Conservation (phyloP, 2,329 filamentous ascomycete genomes). For the Corinectria fuckeliana region DNA sequence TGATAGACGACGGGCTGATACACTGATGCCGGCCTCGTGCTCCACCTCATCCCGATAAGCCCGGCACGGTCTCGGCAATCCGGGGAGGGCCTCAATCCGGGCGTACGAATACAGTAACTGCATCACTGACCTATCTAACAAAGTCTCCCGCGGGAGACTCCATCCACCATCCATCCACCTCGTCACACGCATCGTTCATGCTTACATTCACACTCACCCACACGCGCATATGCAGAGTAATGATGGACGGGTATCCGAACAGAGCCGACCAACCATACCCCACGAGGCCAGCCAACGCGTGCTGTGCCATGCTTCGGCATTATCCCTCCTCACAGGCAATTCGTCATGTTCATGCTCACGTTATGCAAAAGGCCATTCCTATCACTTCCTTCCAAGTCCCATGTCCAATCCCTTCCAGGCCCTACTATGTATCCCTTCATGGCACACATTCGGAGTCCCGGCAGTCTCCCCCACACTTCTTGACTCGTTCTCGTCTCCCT, state of each 20-base stretch:
- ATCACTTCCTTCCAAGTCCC: not conserved
- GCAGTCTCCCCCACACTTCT: not conserved
- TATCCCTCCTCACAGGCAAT: not conserved
- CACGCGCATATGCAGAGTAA: no score
- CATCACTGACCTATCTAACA: no score
- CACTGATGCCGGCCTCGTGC: slow-evolving; percentile 4
- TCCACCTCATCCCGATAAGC: slow-evolving; percentile 21
- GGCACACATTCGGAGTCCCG: not conserved
- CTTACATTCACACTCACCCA: not conserved
- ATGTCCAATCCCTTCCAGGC: not conserved
- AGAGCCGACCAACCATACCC: not conserved
- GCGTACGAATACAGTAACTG: no score
- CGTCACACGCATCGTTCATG: not conserved
- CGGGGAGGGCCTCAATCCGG: not conserved
- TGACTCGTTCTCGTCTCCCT: not conserved
- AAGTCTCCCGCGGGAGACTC: no score
- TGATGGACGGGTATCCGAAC: not conserved
- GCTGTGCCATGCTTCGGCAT: not conserved
- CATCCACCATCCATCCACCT: not conserved
- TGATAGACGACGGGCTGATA: not conserved
- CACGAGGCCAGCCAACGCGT: not conserved
- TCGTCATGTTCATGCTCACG: slow-evolving; percentile 2
- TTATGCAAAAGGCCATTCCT: not conserved
- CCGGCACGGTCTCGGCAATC: slow-evolving; percentile 19
- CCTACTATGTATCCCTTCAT: not conserved